These are phyloP conservation scores for Leptographium wingfieldii DNA, from an alignment of 2,329 filamentous ascomycete species.

Conservation along the genomic window DNA sequence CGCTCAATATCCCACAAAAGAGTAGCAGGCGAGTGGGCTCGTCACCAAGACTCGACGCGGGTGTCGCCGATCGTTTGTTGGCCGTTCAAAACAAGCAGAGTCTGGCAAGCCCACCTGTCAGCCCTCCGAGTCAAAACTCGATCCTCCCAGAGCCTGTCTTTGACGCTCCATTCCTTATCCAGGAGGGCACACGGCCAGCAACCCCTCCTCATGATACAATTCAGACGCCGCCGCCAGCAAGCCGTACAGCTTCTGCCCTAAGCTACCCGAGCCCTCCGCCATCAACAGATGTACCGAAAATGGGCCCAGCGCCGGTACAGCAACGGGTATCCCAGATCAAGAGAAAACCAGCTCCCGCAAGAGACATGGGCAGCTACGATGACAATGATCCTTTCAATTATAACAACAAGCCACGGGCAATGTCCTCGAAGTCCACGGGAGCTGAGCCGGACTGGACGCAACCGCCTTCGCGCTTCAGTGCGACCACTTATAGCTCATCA, in stretches of 20 bases:
- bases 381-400: constrained; percentile 13
- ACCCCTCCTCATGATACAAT: constrained; percentile 8
- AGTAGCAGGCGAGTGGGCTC: constrained; percentile 28
- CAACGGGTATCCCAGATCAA: constrained; percentile 1
- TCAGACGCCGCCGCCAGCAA: constrained; percentile 11
- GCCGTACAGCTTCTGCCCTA: constrained; percentile 6
- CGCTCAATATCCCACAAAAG: constrained; percentile 43
- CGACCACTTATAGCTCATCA: constrained; percentile 48
- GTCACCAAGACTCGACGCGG: constrained; percentile 11
- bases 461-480: constrained; percentile 49
- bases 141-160: constrained; percentile 18
- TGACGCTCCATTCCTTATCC: constrained; percentile 21
- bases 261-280: constrained; percentile 26
- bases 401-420: constrained; percentile 7
- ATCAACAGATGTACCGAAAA: constrained; percentile 17
- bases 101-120: constrained; percentile 19
- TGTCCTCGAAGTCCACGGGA: constrained; percentile 10
- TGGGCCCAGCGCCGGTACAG: background rate
- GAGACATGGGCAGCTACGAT: constrained; percentile 10
- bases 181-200: constrained; percentile 15
- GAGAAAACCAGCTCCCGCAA: constrained; percentile 8
- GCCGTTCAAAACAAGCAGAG: background rate
- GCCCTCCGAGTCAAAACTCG: constrained; percentile 18
- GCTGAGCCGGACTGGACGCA: constrained; percentile 28
- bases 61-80: constrained; percentile 1